Evolutionary conservation across 306 rosid genomes (phyloP).

Genomic region (Fagus crenata): DNA sequence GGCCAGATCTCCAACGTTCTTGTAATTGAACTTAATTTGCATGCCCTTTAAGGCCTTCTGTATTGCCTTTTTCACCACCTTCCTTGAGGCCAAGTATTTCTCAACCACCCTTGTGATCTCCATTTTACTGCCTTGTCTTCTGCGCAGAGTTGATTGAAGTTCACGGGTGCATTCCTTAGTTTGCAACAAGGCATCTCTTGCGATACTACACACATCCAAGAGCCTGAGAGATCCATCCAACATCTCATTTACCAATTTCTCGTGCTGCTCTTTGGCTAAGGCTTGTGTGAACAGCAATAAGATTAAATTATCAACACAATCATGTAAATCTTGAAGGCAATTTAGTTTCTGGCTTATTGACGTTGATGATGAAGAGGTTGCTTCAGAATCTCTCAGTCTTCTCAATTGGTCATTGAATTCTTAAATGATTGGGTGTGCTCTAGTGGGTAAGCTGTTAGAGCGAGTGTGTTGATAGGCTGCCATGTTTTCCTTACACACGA

Average conservation of each 20-base stretch:
- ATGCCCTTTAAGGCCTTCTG: slow-evolving; percentile 32
- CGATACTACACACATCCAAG: slow-evolving; percentile 38
- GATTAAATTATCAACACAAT: slow-evolving; percentile 31
- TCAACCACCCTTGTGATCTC: neutral
- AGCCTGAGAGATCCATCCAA: slow-evolving; percentile 46
- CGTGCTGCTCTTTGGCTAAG: slow-evolving; percentile 27
- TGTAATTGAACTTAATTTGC: slow-evolving; percentile 27
- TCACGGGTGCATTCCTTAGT: neutral
- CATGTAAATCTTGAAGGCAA: slow-evolving; percentile 37
- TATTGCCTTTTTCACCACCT: slow-evolving; percentile 22
- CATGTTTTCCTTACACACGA: neutral
- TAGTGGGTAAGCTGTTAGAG: neutral
- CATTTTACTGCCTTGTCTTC: neutral
- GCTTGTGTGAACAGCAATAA: slow-evolving; percentile 36
- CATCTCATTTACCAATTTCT: slow-evolving; percentile 39
- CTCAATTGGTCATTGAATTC: slow-evolving; percentile 14
- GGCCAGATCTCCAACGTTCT: slow-evolving; percentile 22
- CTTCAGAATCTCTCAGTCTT: slow-evolving; percentile 23
- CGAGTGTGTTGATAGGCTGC: neutral
- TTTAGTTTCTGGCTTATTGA: slow-evolving; percentile 31
- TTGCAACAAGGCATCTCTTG: slow-evolving; percentile 26
- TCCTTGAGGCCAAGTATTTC: slow-evolving; percentile 14
- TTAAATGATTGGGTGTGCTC: neutral
- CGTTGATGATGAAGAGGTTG: slow-evolving; percentile 20
- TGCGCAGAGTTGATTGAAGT: slow-evolving; percentile 9